Evolutionary conservation across 164 flowering plant genomes (phyloP), one percentile per base, ranked within the genome.

Genomic region (Tinospora cordifolia): DNA sequence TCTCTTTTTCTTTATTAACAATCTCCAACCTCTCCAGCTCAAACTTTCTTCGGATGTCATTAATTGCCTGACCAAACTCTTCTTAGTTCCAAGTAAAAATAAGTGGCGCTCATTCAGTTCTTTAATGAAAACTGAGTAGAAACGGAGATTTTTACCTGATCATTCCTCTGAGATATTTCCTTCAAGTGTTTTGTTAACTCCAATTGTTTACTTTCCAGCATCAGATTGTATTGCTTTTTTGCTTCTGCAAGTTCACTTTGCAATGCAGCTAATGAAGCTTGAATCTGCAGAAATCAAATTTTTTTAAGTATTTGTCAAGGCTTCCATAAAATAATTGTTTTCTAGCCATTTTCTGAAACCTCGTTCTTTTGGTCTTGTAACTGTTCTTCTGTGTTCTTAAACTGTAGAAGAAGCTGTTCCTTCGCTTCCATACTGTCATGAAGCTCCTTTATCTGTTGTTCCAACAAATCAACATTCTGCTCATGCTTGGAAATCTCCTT

Each of bases 101-200:
- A 44, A 57, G 19, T 57, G 46, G 25, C n/a, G 8, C 24, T 46
- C 67, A 44, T 1, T 38, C 9, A 15, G 44, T 34, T 46, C 19
- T 22, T 46, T 60, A 36, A 67, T 11, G 21, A 36, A 57, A 21
- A 22, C 60, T 64, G 39, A 8, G 30, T 39, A 44, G 57, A 51
- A 41, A 51, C 27, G 21, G 30, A 57, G 57, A 22, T 71, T 57
- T 26, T 46, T 38, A 92, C 99, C 94, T 92, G 96, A 80, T 92
- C 99, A 84, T 92, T 95, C 79, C 86, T 88, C 77, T 86, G 96
- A 76, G 96, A 95, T 60, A 95, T 81, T 74, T 95, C 99, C 82
- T 95, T 95, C 74, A 95, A 81, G 77, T 92, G 97, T 79, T 86
- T 91, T 49, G 90, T 90, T 67, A 95, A 75, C 73, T 95, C 99